These are phyloP conservation scores for Auriculariales sp. DNA, from an alignment of 768 basidiomycete species.

Conservation along the genomic window DNA sequence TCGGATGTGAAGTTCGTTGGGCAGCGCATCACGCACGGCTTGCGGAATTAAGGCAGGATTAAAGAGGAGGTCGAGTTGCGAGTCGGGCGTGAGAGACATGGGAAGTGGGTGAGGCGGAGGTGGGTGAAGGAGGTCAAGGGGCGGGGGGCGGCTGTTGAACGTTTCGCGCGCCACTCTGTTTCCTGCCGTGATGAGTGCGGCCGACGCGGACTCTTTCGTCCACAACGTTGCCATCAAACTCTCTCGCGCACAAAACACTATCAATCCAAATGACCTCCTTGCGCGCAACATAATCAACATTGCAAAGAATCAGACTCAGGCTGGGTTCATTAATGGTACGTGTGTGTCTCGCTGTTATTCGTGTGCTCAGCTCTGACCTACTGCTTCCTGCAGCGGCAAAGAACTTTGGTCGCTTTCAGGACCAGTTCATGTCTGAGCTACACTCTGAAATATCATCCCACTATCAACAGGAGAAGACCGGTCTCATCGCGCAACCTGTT, in stretches of 20 bases:
- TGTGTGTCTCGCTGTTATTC: slow-evolving; percentile 1
- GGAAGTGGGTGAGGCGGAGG: slow-evolving; percentile 4
- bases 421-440: slow-evolving; percentile 60
- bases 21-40: slow-evolving; percentile 45
- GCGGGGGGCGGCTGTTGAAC: no score
- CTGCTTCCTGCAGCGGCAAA: slow-evolving; percentile 38
- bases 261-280: slow-evolving; percentile 75
- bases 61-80: slow-evolving; percentile 64
- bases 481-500: slow-evolving; percentile 36
- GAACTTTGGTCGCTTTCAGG: slow-evolving; percentile 77
- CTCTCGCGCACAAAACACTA: slow-evolving; percentile 60
- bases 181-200: no score
- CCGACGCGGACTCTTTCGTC: slow-evolving; percentile 29
- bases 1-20: slow-evolving; percentile 51
- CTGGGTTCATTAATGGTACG: slow-evolving; percentile 57
- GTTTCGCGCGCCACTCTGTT: no score
- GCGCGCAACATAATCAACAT: slow-evolving; percentile 64
- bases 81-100: slow-evolving; percentile 45
- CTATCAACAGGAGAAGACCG: slow-evolving; percentile 46
- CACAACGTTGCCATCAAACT: slow-evolving; percentile 67
- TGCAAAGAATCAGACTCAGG: slow-evolving; percentile 49
- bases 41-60: slow-evolving; percentile 52
- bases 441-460: slow-evolving; percentile 69
- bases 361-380: slow-evolving; percentile 2
- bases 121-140: not conserved